Evolutionary conservation across 176 grass and related monocot species (phyloP), one percentile per base, ranked within the genome.

Genomic region (Saccharum spontaneum): DNA sequence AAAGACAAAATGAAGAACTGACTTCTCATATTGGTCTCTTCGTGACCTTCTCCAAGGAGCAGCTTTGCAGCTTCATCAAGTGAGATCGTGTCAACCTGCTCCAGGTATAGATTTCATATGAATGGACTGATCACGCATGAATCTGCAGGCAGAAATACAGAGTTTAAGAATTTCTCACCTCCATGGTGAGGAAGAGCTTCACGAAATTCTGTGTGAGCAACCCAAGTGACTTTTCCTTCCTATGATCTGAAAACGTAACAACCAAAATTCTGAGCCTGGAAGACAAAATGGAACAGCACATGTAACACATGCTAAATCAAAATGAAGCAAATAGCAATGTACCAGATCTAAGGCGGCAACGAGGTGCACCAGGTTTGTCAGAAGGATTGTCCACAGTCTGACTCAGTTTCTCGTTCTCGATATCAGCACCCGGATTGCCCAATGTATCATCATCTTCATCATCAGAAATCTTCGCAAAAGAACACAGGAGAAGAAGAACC

Each of bases 201-300:
- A 98, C 89, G 23, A 98, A 98, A 76, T 98, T 95, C 65, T 95
- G 91, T 4, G 95, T 98, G 14, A 98, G 92, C 76, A 90, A 80
- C 54, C 95, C 91, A 64, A 98, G 91, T 11, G 92, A 98, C 55
- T 95, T 98, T 87, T 95, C 95, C 62, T 88, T 97, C 81, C 93
- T 95, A 33, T 93, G 87, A 78, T 91, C 88, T 83, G 77, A 72
- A 82, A 78, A 87, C 36, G 24, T 26, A 64, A 13, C 26, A 80
- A 33, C 3, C 26, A 71, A 41, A 71, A 67, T 75, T 70, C 14
- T 82, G 11, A 87, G 33, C 23, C 26, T 63, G 18, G 3, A 60
- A 77, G 31, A 73, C 34, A 63, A 77, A 88, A 59, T 43, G 43
- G 23, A 36, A 71, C 43, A 45, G 10, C 14, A 73, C 45, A 8